A percentile compares a stretch with the other conserved stretches of the same genome.
Conservation (phyloP, 495 filamentous ascomycete genomes). For the Oleoguttula mirabilis region DNA sequence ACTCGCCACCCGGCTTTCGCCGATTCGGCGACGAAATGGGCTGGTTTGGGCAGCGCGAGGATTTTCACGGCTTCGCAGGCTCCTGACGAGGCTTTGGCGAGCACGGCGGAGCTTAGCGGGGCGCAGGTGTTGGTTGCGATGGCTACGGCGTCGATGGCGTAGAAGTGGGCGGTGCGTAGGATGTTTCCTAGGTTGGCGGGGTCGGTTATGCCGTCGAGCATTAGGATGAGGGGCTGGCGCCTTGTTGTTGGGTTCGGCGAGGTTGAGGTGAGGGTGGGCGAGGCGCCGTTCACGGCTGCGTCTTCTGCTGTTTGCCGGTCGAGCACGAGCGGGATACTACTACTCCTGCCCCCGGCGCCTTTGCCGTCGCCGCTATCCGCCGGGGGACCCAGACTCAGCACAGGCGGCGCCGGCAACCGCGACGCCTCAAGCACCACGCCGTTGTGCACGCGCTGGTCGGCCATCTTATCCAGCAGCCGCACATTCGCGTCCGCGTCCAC, state of each 20-base stretch:
- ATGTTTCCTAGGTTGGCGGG: slow-evolving; percentile 85
- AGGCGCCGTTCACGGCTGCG: slow-evolving; percentile 51
- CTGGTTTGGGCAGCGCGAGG: slow-evolving; percentile 51
- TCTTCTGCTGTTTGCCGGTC: slow-evolving; percentile 65
- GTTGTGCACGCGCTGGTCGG: slow-evolving; percentile 74
- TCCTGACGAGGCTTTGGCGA: slow-evolving; percentile 77
- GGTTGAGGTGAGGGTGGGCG: background rate
- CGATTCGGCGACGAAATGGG: slow-evolving; percentile 55
- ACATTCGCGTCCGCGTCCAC: slow-evolving; percentile 45
- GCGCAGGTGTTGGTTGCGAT: slow-evolving; percentile 41
- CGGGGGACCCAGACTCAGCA: slow-evolving; percentile 44
- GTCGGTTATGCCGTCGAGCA: slow-evolving; percentile 74
- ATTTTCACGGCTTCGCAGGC: slow-evolving; percentile 68
- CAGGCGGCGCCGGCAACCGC: slow-evolving; percentile 60
- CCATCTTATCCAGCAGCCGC: slow-evolving; percentile 70
- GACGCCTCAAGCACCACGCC: slow-evolving; percentile 82
- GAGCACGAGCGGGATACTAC: slow-evolving; percentile 36
- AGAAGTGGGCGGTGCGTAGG: slow-evolving; percentile 70
- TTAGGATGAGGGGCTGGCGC: slow-evolving; percentile 64
- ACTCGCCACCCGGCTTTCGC: slow-evolving; percentile 66
- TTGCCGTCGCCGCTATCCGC: slow-evolving; percentile 25
- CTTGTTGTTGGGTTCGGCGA: slow-evolving; percentile 18
- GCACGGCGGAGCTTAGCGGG: slow-evolving; percentile 56
- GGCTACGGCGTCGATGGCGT: slow-evolving; percentile 59
- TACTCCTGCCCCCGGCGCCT: too few relatives aligned